phyloP scores from a whole-genome alignment of 805 yeast species.

The Kodamaea nitidulidarum region DNA sequence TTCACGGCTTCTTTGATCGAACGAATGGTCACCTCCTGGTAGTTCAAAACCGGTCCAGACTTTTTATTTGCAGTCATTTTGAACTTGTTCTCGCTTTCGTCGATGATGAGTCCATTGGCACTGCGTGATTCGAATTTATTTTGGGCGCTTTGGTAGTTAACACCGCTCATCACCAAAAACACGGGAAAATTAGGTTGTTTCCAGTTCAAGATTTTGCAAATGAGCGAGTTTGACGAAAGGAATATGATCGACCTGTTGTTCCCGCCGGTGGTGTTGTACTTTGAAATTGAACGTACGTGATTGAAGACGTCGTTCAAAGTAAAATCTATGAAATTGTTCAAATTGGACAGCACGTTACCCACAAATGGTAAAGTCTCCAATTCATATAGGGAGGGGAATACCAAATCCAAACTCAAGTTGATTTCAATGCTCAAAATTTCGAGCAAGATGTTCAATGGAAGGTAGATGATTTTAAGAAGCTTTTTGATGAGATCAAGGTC shows the following conservation, averaged over 20 bases:
- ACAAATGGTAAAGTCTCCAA: constrained; percentile 37
- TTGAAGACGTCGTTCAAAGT: constrained; percentile 69
- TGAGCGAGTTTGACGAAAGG: constrained; percentile 79
- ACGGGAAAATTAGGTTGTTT: constrained; percentile 98
- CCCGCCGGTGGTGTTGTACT: constrained; percentile 13
- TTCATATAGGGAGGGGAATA: constrained; percentile 63
- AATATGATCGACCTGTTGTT: constrained; percentile 67
- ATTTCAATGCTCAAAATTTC: constrained; percentile 52
- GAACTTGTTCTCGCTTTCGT: constrained; percentile 13
- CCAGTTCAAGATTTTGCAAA: constrained; percentile 95
- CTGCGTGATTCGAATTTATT: constrained; percentile 37
- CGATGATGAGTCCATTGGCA: constrained; percentile 38
- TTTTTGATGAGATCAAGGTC: constrained; percentile 40
- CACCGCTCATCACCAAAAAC: constrained; percentile 74
- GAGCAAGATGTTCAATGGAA: constrained; percentile 60
- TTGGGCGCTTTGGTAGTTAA: constrained; percentile 30
- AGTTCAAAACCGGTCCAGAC: constrained; percentile 26
- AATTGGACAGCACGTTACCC: constrained; percentile 42
- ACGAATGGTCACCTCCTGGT: constrained; percentile 48
- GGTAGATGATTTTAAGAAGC: constrained; percentile 44
- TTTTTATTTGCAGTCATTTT: constrained; percentile 28
- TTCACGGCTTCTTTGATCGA: constrained; percentile 78
- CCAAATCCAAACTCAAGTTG: constrained; percentile 68
- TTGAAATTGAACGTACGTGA: constrained; percentile 55
- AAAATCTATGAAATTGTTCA: constrained; percentile 73